Base-by-base conservation (phyloP, 1,284 basidiomycete genomes). In the Naganishia sp. region DNA sequence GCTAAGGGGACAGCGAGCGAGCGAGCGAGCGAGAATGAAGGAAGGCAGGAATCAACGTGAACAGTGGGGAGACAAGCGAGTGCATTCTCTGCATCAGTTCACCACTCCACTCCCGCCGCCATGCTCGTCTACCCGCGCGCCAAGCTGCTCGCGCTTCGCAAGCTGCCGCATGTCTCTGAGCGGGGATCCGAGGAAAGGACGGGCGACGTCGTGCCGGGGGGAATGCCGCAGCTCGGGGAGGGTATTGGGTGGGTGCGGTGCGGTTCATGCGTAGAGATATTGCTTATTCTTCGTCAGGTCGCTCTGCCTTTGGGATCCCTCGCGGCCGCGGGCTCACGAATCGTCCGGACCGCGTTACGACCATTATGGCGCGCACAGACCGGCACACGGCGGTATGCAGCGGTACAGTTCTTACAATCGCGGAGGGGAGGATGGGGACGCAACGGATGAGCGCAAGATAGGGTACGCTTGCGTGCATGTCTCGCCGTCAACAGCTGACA, bases 171-270 rank as follows among this genome's bases (percentile, higher is more conserved):
- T 39, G 35, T 9, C 7, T 9, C 35, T 25, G 18, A 49, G 47
- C 47, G 47, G 21, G 21, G 47, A 49, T n/a, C 32, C 6, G 45
- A 21, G 45, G 56, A 18, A 43, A 47, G 56, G 56, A 31, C 46
- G 45, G 56, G 56, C 23, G 56, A 58, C 11, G 56, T 58, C 11
- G 4, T 58, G 15, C 56, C 56, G 31, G n/a, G 6, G 11, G 56
- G 56, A 21, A 58, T 58, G 43, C 56, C 56, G 45, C n/a, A 21
- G 25, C 28, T 28, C 15, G 45, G 45, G 9, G 43, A 47, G 35
- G 56, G 56, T 9, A 58, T 58, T 35, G 56, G 56, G 56, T 58
- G 53, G 42, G 53, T 3, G 15, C 6, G 18, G 6, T 53, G 28
- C 52, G 28, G 31, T 18, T 55, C 6, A n/a, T 18, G 31, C 23